A percentile compares a stretch with the other conserved stretches of the same genome.
Evolutionary conservation across 129 eudicot species (phyloP).

Genomic region (Helichrysum umbraculigerum): DNA sequence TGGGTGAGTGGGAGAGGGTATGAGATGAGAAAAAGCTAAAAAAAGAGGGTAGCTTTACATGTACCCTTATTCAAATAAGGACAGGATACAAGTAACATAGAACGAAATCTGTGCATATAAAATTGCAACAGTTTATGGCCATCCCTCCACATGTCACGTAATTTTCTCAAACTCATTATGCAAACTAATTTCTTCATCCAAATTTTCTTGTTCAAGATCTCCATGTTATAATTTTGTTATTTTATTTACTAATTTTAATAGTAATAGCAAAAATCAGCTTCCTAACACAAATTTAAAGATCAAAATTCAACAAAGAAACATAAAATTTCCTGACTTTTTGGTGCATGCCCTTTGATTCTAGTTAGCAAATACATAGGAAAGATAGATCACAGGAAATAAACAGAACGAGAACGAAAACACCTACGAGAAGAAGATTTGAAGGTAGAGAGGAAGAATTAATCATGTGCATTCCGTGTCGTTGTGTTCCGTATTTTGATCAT

Average conservation of each 20-base stretch:
- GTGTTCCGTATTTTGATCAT: slow-evolving; percentile 7
- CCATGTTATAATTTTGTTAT: slow-evolving; percentile 2
- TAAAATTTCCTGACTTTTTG: slow-evolving; percentile 22
- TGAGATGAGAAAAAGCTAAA: too few species aligned
- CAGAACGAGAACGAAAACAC: background rate
- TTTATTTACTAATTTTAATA: slow-evolving; percentile 12
- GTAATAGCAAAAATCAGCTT: slow-evolving; percentile 4
- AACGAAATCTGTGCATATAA: slow-evolving; percentile 8
- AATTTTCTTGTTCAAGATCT: slow-evolving; percentile 11
- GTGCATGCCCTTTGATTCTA: slow-evolving; percentile 24
- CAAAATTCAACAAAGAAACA: slow-evolving; percentile 26
- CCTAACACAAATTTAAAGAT: slow-evolving; percentile 20
- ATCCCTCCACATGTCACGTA: slow-evolving; percentile 29
- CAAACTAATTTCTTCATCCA: slow-evolving; percentile 20
- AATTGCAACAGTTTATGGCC: background rate
- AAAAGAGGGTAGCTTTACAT: too few species aligned
- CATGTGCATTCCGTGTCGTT: slow-evolving; percentile 6
- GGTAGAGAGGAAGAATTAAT: background rate
- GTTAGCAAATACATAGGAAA: slow-evolving; percentile 38
- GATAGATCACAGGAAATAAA: background rate
- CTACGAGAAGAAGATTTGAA: background rate
- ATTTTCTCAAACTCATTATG: slow-evolving; percentile 11
- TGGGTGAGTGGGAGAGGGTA: too few species aligned
- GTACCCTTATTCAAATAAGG: background rate
- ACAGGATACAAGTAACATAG: background rate